phyloP scores from a whole-genome alignment of 306 rosid genomes.

The Medicago ruthenica region DNA sequence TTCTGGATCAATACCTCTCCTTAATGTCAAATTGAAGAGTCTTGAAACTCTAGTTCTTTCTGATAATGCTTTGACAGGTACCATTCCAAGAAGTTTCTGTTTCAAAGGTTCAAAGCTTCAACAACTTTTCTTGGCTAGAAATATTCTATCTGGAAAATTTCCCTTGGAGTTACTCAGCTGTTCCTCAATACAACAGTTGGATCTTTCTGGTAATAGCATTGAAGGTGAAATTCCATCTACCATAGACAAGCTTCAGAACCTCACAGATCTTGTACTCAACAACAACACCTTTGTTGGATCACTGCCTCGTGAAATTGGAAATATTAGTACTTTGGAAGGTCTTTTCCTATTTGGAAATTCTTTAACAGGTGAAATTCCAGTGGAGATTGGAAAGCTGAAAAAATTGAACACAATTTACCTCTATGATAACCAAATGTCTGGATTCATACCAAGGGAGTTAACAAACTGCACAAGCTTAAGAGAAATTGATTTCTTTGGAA shows the following conservation, averaged over 20 bases:
- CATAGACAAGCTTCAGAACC: conserved; percentile 60
- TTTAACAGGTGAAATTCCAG: conserved; percentile 71
- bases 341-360: conserved; percentile 74
- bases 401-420: conserved; percentile 67
- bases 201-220: conserved; percentile 78
- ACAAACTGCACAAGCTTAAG: conserved; percentile 80
- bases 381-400: conserved; percentile 79
- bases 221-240: conserved; percentile 74
- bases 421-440: conserved; percentile 89
- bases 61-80: conserved; percentile 78
- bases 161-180: conserved; percentile 76
- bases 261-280: conserved; percentile 83
- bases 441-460: conserved; percentile 75
- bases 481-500: conserved; percentile 87
- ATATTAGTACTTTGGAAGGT: conserved; percentile 64
- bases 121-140: conserved; percentile 75
- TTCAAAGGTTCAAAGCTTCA: conserved; percentile 56
- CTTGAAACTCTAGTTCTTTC: conserved; percentile 71
- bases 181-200: conserved; percentile 77
- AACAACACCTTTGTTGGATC: conserved; percentile 82
- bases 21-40: conserved; percentile 48
- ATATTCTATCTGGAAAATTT: conserved; percentile 70
- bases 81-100: conserved; percentile 76
- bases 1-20: conserved; percentile 68
- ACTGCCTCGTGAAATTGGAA: conserved; percentile 79